Percentiles rank a stretch among this genome's conserved stretches.
Evolutionary conservation across 2,329 filamentous ascomycete genomes (phyloP).

Genomic region (Ceratocystiopsis brevicomis): DNA sequence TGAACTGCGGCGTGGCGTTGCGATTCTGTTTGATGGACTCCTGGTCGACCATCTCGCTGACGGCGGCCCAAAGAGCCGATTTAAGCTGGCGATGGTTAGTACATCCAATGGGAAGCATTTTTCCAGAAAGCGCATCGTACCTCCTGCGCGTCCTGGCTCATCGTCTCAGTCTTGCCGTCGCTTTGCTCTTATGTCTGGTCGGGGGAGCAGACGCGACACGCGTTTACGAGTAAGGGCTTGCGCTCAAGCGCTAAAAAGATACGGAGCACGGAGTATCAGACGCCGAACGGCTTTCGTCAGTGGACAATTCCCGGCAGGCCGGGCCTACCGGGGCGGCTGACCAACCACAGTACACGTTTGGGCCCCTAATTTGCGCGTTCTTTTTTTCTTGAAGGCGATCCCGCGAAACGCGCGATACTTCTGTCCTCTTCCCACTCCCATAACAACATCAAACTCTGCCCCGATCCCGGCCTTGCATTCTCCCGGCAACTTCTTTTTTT

Average conservation of each 20-base stretch:
- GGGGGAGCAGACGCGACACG: not conserved
- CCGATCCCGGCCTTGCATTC: no score
- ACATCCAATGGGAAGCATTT: not conserved
- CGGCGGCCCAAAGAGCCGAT: conserved; percentile 64
- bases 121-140: conserved; percentile 4
- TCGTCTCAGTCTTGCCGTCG: conserved; percentile 8
- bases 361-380: no score
- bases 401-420: no score
- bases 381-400: no score
- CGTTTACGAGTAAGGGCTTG: not conserved
- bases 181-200: not conserved
- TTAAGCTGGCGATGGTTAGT: conserved; percentile 39
- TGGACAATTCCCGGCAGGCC: no score
- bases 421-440: no score
- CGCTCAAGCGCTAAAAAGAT: no score
- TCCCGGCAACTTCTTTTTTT: no score
- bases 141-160: conserved; percentile 13
- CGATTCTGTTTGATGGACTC: conserved; percentile 53
- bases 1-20: conserved; percentile 85
- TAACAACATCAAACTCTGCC: no score
- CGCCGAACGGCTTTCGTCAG: not conserved
- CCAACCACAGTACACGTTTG: no score
- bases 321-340: no score
- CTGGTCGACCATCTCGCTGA: conserved; percentile 78
- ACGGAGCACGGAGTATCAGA: not conserved